Conservation (phyloP, 1,284 basidiomycete species). For the Sanguinoderma infundibulare region DNA sequence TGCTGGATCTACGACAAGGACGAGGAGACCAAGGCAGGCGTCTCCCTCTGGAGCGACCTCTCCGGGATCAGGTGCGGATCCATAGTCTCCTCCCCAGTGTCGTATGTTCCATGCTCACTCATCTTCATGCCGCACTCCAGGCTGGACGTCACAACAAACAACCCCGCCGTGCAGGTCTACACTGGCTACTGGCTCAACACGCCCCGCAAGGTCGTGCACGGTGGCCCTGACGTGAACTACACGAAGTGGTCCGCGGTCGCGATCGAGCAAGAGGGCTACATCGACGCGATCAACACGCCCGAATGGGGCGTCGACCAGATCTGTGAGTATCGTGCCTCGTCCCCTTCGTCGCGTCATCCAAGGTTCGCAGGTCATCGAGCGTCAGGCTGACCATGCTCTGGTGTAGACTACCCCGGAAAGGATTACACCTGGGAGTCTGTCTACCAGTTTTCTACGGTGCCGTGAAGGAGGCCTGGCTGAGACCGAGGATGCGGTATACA, state of each 20-base stretch:
- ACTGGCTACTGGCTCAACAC: conserved; percentile 49
- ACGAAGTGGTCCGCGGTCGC: conserved; percentile 52
- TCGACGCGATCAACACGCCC: conserved; percentile 59
- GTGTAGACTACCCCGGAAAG: conserved; percentile 44
- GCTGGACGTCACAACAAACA: conserved; percentile 54
- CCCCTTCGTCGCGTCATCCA: neutral
- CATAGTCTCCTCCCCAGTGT: neutral
- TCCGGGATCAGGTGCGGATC: conserved; percentile 52
- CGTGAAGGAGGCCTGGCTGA: no score
- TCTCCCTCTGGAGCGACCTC: conserved; percentile 44
- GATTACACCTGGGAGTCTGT: conserved; percentile 47
- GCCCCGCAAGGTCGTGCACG: conserved; percentile 54
- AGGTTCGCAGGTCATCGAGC: no score
- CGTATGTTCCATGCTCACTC: neutral
- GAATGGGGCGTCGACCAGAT: conserved; percentile 58
- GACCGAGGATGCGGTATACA: no score
- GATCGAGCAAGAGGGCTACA: conserved; percentile 59
- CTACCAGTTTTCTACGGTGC: conserved; percentile 47
- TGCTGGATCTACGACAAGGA: conserved; percentile 50
- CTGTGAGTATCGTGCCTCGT: conserved; percentile 41
- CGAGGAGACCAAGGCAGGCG: conserved; percentile 23
- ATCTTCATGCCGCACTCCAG: conserved; percentile 30
- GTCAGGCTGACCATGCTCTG: neutral
- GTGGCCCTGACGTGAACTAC: conserved; percentile 49
- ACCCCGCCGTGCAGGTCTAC: conserved; percentile 55